Percentiles rank a stretch among this genome's conserved stretches.
These are phyloP conservation scores for Urostyla sp. DNA, from an alignment of 73 alveolate species.

Conservation along the genomic window DNA sequence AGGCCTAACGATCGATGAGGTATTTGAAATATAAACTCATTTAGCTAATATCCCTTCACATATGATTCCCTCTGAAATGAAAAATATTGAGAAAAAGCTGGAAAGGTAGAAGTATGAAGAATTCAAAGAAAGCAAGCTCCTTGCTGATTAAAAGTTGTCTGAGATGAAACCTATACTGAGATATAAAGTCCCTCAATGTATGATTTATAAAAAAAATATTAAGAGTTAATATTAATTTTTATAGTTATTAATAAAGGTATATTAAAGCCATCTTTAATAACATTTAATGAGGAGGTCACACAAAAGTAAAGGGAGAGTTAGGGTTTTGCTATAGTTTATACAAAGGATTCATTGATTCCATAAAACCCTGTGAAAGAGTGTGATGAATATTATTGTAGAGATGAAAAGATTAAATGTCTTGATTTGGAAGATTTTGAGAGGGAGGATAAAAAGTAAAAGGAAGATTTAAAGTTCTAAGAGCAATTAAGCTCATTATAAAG, in stretches of 20 bases:
- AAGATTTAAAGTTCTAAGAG: slow-evolving; percentile 35
- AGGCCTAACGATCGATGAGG: slow-evolving; percentile 50
- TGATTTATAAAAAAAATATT: background rate
- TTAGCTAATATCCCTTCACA: slow-evolving; percentile 55
- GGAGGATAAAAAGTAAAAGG: slow-evolving; percentile 23
- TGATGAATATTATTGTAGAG: slow-evolving; percentile 52
- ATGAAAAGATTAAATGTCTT: slow-evolving; percentile 1
- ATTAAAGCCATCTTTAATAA: slow-evolving; percentile 5
- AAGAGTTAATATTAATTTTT: background rate
- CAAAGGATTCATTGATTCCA: slow-evolving; percentile 35
- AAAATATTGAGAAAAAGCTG: slow-evolving; percentile 46
- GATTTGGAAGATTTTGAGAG: slow-evolving; percentile 9
- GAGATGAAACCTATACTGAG: slow-evolving; percentile 30
- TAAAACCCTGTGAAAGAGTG: slow-evolving; percentile 44
- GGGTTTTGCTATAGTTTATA: slow-evolving; percentile 4
- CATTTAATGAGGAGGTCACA: slow-evolving; percentile 14
- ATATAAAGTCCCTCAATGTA: slow-evolving; percentile 46
- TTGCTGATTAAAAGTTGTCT: slow-evolving; percentile 21
- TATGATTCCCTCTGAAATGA: slow-evolving; percentile 46
- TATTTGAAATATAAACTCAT: slow-evolving; percentile 24
- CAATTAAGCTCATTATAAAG: background rate
- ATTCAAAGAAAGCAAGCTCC: slow-evolving; percentile 34
- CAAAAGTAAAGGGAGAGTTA: slow-evolving; percentile 31
- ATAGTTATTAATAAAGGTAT: slow-evolving; percentile 41
- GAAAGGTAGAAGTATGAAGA: slow-evolving; percentile 42